Base-by-base conservation (phyloP, 2,329 filamentous ascomycete species). In the Dactylella cylindrospora region DNA sequence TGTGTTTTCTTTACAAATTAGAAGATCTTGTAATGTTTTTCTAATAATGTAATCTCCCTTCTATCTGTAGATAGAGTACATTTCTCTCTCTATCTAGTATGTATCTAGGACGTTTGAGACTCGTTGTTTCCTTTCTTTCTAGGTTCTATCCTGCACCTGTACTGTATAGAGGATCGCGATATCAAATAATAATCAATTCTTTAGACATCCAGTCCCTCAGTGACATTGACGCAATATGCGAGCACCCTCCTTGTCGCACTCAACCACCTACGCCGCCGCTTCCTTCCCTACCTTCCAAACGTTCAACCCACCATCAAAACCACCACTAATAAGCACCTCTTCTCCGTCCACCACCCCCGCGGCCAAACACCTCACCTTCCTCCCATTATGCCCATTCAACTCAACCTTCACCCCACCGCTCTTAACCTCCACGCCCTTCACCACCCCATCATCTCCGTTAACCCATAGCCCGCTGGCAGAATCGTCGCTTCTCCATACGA, bases 401-500 rank as follows among this genome's bases (percentile, higher is more conserved):
- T 71, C 74, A 17, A 73, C 71, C 20, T 79, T 70, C 1, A 84
- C 72, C 70, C 81, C 84, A 5, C 82, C 82, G 1, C 76, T 82
- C 51, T 71, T 77, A 2, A 76, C 74, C 69, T 84, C 82, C 5
- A 85, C 72, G 0, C 82, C 82, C 40, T 82, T 74, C 22, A 85
- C 74, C 5, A 79, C 73, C 0, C 83, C 82, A 69, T 85, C 83
- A 67, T 85, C 82, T 2, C 80, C 80, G 71, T 82, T 84, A 9
- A 84, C 80, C 76, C 80, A 85, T 0, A 85, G 72, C 0, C 82
- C 82, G 33, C 75, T 78, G 0, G 80, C 81, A 4, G 23, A 19
- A 2, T 17, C 22, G 68, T 83, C 77, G 1, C 81, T 80, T 20
- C 82, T 72, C 82, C 83, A 85, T 4, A 76, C 77, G 5, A 84